Percentiles rank a stretch among this genome's conserved stretches.
phyloP scores from a whole-genome alignment of 2,329 filamentous ascomycete genomes.

The Zelopaecilomyces penicillatus region DNA sequence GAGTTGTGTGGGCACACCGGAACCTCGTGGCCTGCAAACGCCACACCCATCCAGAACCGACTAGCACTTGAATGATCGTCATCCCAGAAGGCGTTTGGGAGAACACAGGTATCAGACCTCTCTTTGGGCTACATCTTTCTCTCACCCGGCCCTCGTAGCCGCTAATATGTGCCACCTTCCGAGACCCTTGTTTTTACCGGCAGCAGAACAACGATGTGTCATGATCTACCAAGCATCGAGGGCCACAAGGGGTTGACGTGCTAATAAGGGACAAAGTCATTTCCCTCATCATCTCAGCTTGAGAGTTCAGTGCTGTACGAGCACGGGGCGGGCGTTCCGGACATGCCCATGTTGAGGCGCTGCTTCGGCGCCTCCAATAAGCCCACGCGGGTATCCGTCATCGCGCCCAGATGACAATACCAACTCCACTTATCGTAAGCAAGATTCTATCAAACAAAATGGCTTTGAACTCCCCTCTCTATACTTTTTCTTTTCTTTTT shows the following conservation, averaged over 20 bases:
- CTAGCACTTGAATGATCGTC: conserved; percentile 8
- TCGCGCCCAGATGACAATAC: too few species aligned
- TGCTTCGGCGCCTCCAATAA: too few species aligned
- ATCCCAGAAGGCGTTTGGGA: conserved; percentile 4
- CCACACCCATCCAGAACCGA: not conserved
- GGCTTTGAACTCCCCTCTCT: too few species aligned
- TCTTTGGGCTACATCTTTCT: conserved; percentile 7
- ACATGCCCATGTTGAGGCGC: too few species aligned
- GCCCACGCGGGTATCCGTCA: too few species aligned
- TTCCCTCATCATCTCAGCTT: too few species aligned
- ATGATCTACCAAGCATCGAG: conserved; percentile 10
- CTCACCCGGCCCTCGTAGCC: conserved; percentile 2
- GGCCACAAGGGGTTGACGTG: not conserved
- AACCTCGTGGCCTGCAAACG: conserved; percentile 1
- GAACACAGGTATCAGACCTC: conserved; percentile 2
- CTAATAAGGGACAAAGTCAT: too few species aligned
- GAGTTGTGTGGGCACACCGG: not conserved
- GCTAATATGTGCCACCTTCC: conserved; percentile 2
- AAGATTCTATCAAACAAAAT: too few species aligned
- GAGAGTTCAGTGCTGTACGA: too few species aligned
- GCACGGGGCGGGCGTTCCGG: conserved; percentile 2
- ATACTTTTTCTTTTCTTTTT: too few species aligned
- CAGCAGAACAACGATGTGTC: conserved; percentile 5
- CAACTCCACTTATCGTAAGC: too few species aligned
- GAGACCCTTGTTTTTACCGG: conserved; percentile 4